phyloP scores from a whole-genome alignment of 495 filamentous ascomycete genomes.

The Halenospora varia region DNA sequence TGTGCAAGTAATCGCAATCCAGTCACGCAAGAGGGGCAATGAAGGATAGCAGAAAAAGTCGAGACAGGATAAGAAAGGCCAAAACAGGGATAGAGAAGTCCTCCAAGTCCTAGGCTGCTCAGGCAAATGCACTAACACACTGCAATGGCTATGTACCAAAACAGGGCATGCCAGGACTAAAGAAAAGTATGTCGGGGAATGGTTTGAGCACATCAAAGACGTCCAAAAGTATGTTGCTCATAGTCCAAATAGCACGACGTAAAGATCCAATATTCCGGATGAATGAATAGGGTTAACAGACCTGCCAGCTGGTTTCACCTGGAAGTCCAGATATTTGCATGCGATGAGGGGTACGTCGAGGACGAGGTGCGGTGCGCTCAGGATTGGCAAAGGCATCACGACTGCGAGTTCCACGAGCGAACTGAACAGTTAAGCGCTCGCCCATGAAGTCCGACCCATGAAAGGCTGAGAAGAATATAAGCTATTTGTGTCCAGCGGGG shows the following conservation, averaged over 20 bases:
- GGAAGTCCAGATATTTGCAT: slow-evolving; percentile 98
- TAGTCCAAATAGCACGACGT: slow-evolving; percentile 26
- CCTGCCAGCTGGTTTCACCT: slow-evolving; percentile 99
- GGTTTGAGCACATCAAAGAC: slow-evolving; percentile 24
- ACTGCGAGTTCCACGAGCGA: slow-evolving; percentile 89
- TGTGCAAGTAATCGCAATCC: slow-evolving; percentile 14
- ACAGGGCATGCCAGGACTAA: slow-evolving; percentile 29
- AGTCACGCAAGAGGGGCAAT: slow-evolving; percentile 22
- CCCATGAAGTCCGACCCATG: slow-evolving; percentile 97
- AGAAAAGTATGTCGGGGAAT: slow-evolving; percentile 24
- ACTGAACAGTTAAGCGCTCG: slow-evolving; percentile 93
- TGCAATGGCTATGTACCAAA: slow-evolving; percentile 15
- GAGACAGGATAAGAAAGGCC: slow-evolving; percentile 26
- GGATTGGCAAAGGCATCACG: slow-evolving; percentile 68
- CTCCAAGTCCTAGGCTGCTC: slow-evolving; percentile 27
- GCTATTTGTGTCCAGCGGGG: slow-evolving; percentile 19
- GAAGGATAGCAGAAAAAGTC: slow-evolving; percentile 25
- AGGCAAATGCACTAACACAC: slow-evolving; percentile 29
- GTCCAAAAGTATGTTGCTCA: slow-evolving; percentile 25
- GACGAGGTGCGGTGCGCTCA: slow-evolving; percentile 82
- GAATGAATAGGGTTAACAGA: slow-evolving; percentile 74
- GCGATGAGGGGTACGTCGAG: slow-evolving; percentile 87
- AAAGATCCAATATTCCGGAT: slow-evolving; percentile 38
- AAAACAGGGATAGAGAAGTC: slow-evolving; percentile 28
- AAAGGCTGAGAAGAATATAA: slow-evolving; percentile 30